These are phyloP conservation scores for Logfia minima DNA, from an alignment of 129 eudicot species.

Conservation along the genomic window DNA sequence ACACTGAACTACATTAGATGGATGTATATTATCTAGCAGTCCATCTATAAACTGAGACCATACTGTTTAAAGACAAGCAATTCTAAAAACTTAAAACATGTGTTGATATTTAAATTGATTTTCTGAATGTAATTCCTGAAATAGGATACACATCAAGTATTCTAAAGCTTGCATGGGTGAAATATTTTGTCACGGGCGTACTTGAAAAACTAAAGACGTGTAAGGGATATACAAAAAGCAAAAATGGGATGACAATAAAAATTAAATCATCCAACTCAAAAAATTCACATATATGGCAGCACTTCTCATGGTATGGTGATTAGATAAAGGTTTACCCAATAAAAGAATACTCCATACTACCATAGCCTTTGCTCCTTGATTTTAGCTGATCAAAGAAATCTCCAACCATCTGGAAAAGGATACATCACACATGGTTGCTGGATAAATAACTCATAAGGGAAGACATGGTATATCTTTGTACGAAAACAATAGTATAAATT, in stretches of 20 bases:
- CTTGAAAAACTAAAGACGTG: not conserved
- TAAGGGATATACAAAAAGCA: not conserved
- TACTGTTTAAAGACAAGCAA: not conserved
- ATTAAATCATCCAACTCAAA: not conserved
- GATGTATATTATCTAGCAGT: constrained; percentile 9
- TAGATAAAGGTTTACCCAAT: constrained; percentile 55
- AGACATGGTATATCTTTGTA: not conserved
- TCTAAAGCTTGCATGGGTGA: not conserved
- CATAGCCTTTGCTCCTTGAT: constrained; percentile 98
- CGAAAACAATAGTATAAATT: not conserved
- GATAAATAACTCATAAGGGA: constrained; percentile 1
- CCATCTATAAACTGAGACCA: constrained; percentile 9
- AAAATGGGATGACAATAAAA: too few species aligned
- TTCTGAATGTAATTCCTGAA: not conserved
- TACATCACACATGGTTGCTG: not conserved
- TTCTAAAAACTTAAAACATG: constrained; percentile 14
- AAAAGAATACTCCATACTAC: constrained; percentile 96
- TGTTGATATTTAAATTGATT: not conserved
- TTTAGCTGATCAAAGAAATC: constrained; percentile 98
- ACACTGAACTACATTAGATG: constrained; percentile 1
- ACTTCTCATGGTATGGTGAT: too few species aligned
- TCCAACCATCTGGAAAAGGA: constrained; percentile 83
- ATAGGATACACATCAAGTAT: too few species aligned
- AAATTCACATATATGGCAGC: too few species aligned
- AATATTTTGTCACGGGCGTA: too few species aligned